Base-by-base conservation (phyloP, 805 yeast species). In the Sugiyamaella smithiae region DNA sequence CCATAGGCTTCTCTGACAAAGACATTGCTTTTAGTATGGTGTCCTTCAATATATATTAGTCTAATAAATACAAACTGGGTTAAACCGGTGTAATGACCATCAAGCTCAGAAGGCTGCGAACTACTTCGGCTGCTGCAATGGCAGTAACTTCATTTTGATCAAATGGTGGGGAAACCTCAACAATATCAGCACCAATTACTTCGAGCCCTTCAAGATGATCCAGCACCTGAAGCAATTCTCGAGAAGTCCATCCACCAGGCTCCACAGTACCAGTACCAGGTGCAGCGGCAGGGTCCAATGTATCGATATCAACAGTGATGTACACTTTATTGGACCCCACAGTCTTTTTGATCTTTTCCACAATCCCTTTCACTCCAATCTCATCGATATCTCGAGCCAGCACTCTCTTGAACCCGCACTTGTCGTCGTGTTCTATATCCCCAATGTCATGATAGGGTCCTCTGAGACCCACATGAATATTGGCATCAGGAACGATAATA, bases 151-250 rank as follows among this genome's bases (percentile, higher is more conserved):
- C 82, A 11, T 76, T 71, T 38, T 72, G 73, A 76, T 82, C 84
- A 53, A 68, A 81, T 1, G 86, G 80, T 2, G 87, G 86, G 32
- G 81, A 66, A 4, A 82, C 86, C 63, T 85, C 90, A 2, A 85
- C 90, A 25, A 85, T 73, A 57, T 84, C 91, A 11, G 84, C 87
- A 23, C 90, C 90, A 3, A 85, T 80, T 38, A 84, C 53, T 49
- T 81, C 72, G 48, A 84, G 63, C 0, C 81, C 81, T 40, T 78
- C 81, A 14, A 85, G 64, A 1, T 77, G 80, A 49, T 85, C 84
- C 36, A 85, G 57, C 24, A 84, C 65, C 4, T 74, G 66, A 52
- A 82, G 72, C 26, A 84, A 67, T 60, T 76, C 81, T 43, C 81
- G 63, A 1, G 72, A 61, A 5, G 77, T 69, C 71, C 73, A 76